Conservation (phyloP, 176 grass and related monocot genomes). For the Oryza longistaminata region DNA sequence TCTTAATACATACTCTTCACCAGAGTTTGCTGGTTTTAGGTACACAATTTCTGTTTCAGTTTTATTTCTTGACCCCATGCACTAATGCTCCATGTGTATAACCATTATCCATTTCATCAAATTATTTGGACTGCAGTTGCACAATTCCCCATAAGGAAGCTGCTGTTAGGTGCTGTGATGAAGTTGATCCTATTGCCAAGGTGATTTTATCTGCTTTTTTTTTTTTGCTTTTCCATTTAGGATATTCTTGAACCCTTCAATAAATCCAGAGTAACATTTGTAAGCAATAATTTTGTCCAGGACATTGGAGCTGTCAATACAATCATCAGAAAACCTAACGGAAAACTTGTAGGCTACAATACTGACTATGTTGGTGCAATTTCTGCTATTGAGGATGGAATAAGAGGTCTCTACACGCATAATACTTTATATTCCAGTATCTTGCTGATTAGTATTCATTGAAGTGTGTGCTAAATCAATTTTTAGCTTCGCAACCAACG, state of each 20-base stretch:
- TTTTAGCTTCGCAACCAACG: slow-evolving; percentile 52
- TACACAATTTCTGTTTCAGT: slow-evolving; percentile 33
- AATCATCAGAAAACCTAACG: slow-evolving; percentile 75
- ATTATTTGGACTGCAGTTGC: slow-evolving; percentile 57
- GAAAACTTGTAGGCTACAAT: slow-evolving; percentile 93
- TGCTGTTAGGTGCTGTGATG: slow-evolving; percentile 83
- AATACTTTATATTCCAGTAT: slow-evolving; percentile 5
- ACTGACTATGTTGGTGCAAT: slow-evolving; percentile 98
- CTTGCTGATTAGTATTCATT: slow-evolving; percentile 16
- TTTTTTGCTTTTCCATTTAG: slow-evolving; percentile 5
- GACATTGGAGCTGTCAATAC: slow-evolving; percentile 97
- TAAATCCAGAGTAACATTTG: slow-evolving; percentile 14
- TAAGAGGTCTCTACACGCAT: slow-evolving; percentile 67
- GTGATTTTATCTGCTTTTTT: slow-evolving; percentile 42
- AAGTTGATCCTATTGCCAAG: slow-evolving; percentile 93
- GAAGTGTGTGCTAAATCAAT: slow-evolving; percentile 19
- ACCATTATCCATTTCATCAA: slow-evolving; percentile 27
- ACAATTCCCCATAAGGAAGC: slow-evolving; percentile 96
- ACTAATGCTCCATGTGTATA: slow-evolving; percentile 7
- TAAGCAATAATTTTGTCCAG: slow-evolving; percentile 45
- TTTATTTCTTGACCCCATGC: background rate
- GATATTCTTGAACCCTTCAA: slow-evolving; percentile 3
- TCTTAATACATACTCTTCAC: slow-evolving; percentile 82
- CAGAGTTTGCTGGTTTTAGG: slow-evolving; percentile 96
- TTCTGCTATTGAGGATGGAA: slow-evolving; percentile 98